Percentiles rank a stretch among this genome's conserved stretches.
These are phyloP conservation scores for Tephrocybe sp. DNA, from an alignment of 768 basidiomycete genomes.

Conservation along the genomic window DNA sequence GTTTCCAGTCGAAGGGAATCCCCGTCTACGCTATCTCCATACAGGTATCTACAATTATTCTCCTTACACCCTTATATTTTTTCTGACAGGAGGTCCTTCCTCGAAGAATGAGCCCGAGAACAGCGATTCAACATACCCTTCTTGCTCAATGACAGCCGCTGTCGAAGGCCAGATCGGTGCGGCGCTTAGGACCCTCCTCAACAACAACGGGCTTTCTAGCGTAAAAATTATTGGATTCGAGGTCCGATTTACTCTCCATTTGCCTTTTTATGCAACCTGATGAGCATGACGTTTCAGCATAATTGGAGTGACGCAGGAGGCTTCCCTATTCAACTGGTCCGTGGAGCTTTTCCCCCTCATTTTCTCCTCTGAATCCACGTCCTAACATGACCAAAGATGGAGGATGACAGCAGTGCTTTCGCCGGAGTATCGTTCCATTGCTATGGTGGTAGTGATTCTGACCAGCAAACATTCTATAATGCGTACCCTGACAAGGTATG, in stretches of 20 bases:
- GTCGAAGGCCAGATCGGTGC: slow-evolving; percentile 59
- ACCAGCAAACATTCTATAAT: slow-evolving; percentile 18
- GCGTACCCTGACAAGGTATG: slow-evolving; percentile 19
- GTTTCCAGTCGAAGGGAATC: slow-evolving; percentile 60
- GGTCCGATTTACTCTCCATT: slow-evolving; percentile 5
- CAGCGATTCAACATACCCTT: slow-evolving; percentile 68
- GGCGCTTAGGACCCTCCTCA: slow-evolving; percentile 52
- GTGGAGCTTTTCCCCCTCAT: background rate
- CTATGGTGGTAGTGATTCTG: slow-evolving; percentile 36
- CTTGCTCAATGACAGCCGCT: slow-evolving; percentile 49
- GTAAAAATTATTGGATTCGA: slow-evolving; percentile 59
- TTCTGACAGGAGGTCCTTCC: background rate
- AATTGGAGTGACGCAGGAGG: slow-evolving; percentile 68
- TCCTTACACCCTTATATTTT: too few relatives aligned
- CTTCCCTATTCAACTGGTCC: slow-evolving; percentile 55
- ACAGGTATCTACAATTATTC: slow-evolving; percentile 26
- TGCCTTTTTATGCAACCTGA: background rate
- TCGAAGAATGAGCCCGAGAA: slow-evolving; percentile 48
- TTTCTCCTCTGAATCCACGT: too few relatives aligned
- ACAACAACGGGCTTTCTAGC: slow-evolving; percentile 55
- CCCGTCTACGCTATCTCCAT: slow-evolving; percentile 61
- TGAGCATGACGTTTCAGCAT: slow-evolving; percentile 31
- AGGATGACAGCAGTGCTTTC: slow-evolving; percentile 52
- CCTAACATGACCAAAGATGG: slow-evolving; percentile 32
- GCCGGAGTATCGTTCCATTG: slow-evolving; percentile 73